Conservation (phyloP, 371 early-diverging fungal genomes). For the Dinochytrium kinnereticum region DNA sequence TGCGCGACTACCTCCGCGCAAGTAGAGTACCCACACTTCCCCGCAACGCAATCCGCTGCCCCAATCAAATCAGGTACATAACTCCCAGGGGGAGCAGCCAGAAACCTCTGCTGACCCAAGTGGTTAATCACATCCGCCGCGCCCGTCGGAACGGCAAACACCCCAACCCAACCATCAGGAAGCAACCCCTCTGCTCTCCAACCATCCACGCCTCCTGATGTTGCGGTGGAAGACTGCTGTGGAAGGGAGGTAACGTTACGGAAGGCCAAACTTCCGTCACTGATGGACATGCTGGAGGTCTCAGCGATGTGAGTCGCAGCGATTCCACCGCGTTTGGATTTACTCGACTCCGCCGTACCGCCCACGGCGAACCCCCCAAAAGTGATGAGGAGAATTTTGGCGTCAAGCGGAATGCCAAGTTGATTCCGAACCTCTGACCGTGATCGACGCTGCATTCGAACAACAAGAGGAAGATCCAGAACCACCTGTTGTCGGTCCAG, state of each 20-base stretch:
- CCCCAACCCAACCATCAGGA: conserved; percentile 77
- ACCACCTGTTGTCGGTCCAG: neutral
- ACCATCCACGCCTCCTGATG: neutral
- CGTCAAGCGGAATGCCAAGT: conserved; percentile 65
- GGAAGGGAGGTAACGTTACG: no score
- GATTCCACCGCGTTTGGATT: neutral
- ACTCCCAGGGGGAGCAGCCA: conserved; percentile 46
- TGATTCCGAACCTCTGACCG: conserved; percentile 59
- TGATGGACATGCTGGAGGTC: neutral
- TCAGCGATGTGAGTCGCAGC: neutral
- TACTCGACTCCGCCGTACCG: conserved; percentile 52
- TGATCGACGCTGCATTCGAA: conserved; percentile 55
- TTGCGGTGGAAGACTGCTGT: neutral
- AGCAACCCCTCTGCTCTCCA: conserved; percentile 36
- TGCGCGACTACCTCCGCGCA: conserved; percentile 83
- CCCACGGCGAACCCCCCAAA: conserved; percentile 69
- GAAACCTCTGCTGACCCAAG: neutral
- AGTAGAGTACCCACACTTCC: conserved; percentile 82
- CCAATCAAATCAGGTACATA: conserved; percentile 79
- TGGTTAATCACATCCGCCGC: conserved; percentile 20
- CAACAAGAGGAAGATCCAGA: conserved; percentile 68
- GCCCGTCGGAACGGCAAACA: conserved; percentile 69
- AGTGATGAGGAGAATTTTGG: conserved; percentile 70
- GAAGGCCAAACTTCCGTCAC: neutral
- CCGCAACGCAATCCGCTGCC: conserved; percentile 76